Percentiles rank a stretch among this genome's conserved stretches.
Conservation (phyloP, 768 basidiomycete genomes). For the Phaeolepiota aurea region DNA sequence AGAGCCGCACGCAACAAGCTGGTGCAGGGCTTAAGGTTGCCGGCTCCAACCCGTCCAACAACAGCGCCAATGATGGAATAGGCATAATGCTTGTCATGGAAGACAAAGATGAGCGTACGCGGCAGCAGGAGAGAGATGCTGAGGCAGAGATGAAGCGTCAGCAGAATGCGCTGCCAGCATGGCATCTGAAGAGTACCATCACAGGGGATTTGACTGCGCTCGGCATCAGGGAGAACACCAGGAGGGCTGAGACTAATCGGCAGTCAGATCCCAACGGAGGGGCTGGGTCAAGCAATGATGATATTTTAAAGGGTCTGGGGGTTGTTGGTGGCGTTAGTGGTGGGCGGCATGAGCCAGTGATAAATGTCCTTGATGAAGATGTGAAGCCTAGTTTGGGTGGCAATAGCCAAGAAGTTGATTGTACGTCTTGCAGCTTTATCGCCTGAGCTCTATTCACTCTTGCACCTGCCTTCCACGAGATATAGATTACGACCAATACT, state of each 20-base stretch:
- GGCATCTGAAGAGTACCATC: slow-evolving; percentile 96
- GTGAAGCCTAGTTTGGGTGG: slow-evolving; percentile 36
- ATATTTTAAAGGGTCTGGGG: slow-evolving; percentile 63
- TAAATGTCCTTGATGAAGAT: slow-evolving; percentile 13
- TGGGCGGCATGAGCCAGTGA: slow-evolving; percentile 8
- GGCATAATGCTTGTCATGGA: slow-evolving; percentile 81
- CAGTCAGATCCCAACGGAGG: not conserved
- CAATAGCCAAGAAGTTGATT: slow-evolving; percentile 57
- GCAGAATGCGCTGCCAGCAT: slow-evolving; percentile 88
- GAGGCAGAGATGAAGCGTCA: slow-evolving; percentile 80
- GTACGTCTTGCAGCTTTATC: slow-evolving; percentile 38
- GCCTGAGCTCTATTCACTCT: not conserved
- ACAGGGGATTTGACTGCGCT: slow-evolving; percentile 86
- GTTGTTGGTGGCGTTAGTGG: slow-evolving; percentile 45
- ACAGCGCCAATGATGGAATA: slow-evolving; percentile 65
- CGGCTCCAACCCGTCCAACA: slow-evolving; percentile 53
- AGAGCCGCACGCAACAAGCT: slow-evolving; percentile 36
- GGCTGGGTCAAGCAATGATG: slow-evolving; percentile 50
- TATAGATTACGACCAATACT: slow-evolving; percentile 75
- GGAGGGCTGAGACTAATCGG: slow-evolving; percentile 28
- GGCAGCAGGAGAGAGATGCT: slow-evolving; percentile 64
- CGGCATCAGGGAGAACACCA: slow-evolving; percentile 66
- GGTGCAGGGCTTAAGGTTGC: slow-evolving; percentile 64
- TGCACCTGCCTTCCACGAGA: not conserved
- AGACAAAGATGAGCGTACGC: slow-evolving; percentile 82